A percentile compares a stretch with the other conserved stretches of the same genome.
These are phyloP conservation scores for Plasmopara viticola DNA, from an alignment of 352 stramenopile genomes.

Conservation along the genomic window DNA sequence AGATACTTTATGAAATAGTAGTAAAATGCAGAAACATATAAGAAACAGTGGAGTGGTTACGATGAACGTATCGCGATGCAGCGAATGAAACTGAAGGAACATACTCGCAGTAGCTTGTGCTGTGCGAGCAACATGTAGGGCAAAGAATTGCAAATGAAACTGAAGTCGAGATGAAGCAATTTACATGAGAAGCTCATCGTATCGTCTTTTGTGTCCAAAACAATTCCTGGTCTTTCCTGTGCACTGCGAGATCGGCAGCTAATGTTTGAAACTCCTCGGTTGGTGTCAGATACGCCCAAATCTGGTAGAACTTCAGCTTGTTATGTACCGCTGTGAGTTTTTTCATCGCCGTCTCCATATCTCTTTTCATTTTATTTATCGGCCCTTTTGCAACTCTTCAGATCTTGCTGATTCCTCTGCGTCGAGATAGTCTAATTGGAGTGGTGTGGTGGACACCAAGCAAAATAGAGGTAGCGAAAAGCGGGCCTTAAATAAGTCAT, in stretches of 20 bases:
- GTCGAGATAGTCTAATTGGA: too few species aligned
- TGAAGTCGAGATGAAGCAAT: constrained; percentile 21
- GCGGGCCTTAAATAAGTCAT: too few species aligned
- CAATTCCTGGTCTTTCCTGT: constrained; percentile 14
- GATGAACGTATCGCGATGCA: constrained; percentile 17
- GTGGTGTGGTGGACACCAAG: too few species aligned
- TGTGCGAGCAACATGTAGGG: constrained; percentile 23
- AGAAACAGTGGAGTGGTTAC: constrained; percentile 6
- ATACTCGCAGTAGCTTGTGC: constrained; percentile 16
- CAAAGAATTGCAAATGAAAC: constrained; percentile 11
- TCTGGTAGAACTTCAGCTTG: too few species aligned
- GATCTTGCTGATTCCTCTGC: too few species aligned
- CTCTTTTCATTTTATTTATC: too few species aligned
- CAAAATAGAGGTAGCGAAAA: too few species aligned
- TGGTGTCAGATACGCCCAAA: constrained; percentile 35
- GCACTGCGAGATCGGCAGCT: constrained; percentile 17
- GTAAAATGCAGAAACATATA: too few species aligned
- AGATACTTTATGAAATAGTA: too few species aligned
- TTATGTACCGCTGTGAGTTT: too few species aligned
- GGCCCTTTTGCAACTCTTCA: too few species aligned
- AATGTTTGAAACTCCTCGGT: constrained; percentile 19
- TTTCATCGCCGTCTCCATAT: too few species aligned
- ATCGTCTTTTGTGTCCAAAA: constrained; percentile 5
- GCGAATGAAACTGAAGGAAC: constrained; percentile 15
- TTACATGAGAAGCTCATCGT: constrained; percentile 28